Evolutionary conservation across 164 flowering plant species (phyloP).

Genomic region (Berberis thunbergii): DNA sequence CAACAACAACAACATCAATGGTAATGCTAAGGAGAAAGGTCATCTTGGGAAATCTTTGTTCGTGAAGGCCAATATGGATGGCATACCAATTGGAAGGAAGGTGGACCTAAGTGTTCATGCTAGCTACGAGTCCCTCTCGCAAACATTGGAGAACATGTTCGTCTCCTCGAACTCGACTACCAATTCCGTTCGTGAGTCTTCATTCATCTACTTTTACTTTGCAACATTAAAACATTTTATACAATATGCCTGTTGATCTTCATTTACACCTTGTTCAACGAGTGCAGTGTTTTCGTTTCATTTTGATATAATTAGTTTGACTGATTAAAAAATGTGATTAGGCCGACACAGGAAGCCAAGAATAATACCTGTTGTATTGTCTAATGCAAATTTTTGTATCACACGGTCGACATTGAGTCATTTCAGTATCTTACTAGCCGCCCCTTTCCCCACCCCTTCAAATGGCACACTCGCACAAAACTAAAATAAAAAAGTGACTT

Average conservation of each 20-base stretch:
- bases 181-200: slow-evolving; percentile 28
- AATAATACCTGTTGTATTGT: not conserved
- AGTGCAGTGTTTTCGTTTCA: not conserved
- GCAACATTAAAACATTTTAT: too few relatives aligned
- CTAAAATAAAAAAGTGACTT: too few relatives aligned
- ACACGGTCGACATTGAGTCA: not conserved
- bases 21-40: slow-evolving; percentile 20
- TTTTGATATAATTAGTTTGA: not conserved
- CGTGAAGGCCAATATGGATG: slow-evolving; percentile 97
- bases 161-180: slow-evolving; percentile 21
- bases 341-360: not conserved
- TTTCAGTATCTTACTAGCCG: not conserved
- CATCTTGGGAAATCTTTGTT: slow-evolving; percentile 32
- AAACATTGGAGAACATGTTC: slow-evolving; percentile 76
- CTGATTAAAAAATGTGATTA: not conserved
- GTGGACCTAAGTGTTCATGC: slow-evolving; percentile 64
- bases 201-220: not conserved
- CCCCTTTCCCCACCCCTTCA: too few relatives aligned
- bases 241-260: too few relatives aligned
- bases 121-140: slow-evolving; percentile 63
- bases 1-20: slow-evolving; percentile 11
- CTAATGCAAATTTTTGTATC: not conserved
- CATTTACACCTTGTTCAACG: too few relatives aligned
- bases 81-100: slow-evolving; percentile 80
- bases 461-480: too few relatives aligned